Base-by-base conservation (phyloP, 1,284 basidiomycete species). In the Kwoniella shivajii region DNA sequence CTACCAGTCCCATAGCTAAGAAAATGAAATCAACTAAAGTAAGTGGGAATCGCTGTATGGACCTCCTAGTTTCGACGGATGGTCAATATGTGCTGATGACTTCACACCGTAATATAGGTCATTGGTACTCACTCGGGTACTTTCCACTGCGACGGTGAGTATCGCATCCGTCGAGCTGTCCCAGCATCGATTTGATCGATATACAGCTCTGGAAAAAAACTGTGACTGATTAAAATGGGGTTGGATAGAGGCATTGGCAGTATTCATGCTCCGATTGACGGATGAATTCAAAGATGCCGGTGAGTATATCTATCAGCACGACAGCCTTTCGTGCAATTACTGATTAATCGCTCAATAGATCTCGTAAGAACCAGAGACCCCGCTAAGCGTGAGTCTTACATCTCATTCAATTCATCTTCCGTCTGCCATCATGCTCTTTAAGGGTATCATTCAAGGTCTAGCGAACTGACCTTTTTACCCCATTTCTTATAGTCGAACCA, bases 121-220 rank as follows among this genome's bases (percentile, higher is more conserved):
- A 94, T 95, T 69, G 92, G 92, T 50, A 97, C 94, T 1, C 94
- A 97, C 79, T 92, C 89, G 61, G 94, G 94, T 22, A 92, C 91
- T 0, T 97, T 97, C 77, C 95, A 99, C 74, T 95, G 92, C 73
- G 95, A 99, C 73, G 94, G 91, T 96, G 26, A 45, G 73, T 51
- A 33, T 24, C 38, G n/a, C n/a, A n/a, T n/a, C n/a, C n/a, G n/a
- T n/a, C n/a, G n/a, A n/a, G n/a, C n/a, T n/a, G n/a, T n/a, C n/a
- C n/a, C n/a, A n/a, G n/a, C n/a, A n/a, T n/a, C n/a, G n/a, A n/a
- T n/a, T n/a, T n/a, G n/a, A n/a, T n/a, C n/a, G n/a, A n/a, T n/a
- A n/a, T n/a, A n/a, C n/a, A n/a, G n/a, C n/a, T n/a, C n/a, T n/a
- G n/a, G n/a, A n/a, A n/a, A n/a, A n/a, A n/a, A n/a, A n/a, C n/a